Evolutionary conservation across 352 stramenopile genomes (phyloP).

Genomic region (Pythium oligandrum): DNA sequence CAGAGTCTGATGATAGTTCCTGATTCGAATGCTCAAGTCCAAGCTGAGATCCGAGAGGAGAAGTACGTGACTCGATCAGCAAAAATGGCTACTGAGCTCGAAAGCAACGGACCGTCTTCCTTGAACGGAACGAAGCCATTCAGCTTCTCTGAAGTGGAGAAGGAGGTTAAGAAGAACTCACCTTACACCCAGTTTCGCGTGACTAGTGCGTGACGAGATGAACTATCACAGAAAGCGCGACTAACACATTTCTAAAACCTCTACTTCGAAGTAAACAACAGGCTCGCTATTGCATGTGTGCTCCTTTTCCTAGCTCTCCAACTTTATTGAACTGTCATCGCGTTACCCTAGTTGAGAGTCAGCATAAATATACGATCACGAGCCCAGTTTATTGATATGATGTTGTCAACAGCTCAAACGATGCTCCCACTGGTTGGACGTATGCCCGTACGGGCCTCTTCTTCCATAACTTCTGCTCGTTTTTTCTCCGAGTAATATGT

Average conservation of each 20-base stretch:
- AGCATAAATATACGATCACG: no score
- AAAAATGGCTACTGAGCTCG: neutral
- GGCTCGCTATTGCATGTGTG: no score
- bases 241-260: no score
- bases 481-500: conserved; percentile 32
- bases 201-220: neutral
- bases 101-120: neutral
- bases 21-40: neutral
- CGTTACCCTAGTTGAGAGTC: no score
- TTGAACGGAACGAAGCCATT: neutral
- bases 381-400: no score
- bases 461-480: conserved; percentile 12
- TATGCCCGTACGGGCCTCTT: conserved; percentile 16
- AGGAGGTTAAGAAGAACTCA: neutral
- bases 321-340: no score
- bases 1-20: conserved; percentile 6
- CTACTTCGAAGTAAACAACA: no score
- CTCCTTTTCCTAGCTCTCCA: no score
- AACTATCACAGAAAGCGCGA: no score
- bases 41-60: conserved; percentile 1
- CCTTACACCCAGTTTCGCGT: conserved; percentile 1
- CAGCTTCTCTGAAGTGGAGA: conserved; percentile 1
- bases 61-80: neutral
- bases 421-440: conserved; percentile 17
- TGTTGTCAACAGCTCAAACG: conserved; percentile 2